A percentile compares a stretch with the other conserved stretches of the same genome.
Conservation (phyloP, 1,139 yeast species). For the Pichia norvegensis region DNA sequence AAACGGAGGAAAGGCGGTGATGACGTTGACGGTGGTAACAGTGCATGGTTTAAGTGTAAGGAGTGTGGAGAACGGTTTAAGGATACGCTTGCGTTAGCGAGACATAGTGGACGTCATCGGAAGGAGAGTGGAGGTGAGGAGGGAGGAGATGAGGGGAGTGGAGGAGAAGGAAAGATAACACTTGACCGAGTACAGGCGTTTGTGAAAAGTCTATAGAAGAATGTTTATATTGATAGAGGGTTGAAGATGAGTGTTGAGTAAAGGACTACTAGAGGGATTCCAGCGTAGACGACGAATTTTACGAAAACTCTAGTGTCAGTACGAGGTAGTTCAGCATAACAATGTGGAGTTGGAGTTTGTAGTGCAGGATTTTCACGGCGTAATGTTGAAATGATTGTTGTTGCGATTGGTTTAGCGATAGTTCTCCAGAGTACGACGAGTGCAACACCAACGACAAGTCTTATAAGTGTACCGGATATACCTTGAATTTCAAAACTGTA, state of each 20-base stretch:
- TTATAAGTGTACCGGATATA: slow-evolving; percentile 28
- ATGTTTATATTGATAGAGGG: neutral
- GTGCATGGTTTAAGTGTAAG: slow-evolving; percentile 77
- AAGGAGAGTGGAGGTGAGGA: slow-evolving; percentile 5
- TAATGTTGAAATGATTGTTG: slow-evolving; percentile 20
- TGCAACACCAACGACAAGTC: slow-evolving; percentile 44
- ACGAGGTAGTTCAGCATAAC: slow-evolving; percentile 45
- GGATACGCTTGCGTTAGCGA: slow-evolving; percentile 71
- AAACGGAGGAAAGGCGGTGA: neutral
- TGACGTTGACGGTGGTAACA: slow-evolving; percentile 28
- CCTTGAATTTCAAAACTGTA: slow-evolving; percentile 38
- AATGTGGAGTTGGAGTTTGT: slow-evolving; percentile 5
- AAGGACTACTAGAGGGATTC: slow-evolving; percentile 45
- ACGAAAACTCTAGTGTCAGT: slow-evolving; percentile 72
- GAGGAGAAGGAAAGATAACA: neutral
- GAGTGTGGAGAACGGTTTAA: slow-evolving; percentile 70
- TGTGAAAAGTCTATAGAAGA: neutral
- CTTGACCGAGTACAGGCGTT: slow-evolving; percentile 3
- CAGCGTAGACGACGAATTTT: slow-evolving; percentile 65
- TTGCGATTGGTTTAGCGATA: slow-evolving; percentile 54
- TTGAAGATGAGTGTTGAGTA: slow-evolving; percentile 27
- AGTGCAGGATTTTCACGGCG: neutral
- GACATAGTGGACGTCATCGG: slow-evolving; percentile 63
- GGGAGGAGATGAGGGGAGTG: neutral
- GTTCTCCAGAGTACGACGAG: slow-evolving; percentile 65